Conservation (phyloP, 371 early-diverging fungal species). For the Synchytrium microbalum region DNA sequence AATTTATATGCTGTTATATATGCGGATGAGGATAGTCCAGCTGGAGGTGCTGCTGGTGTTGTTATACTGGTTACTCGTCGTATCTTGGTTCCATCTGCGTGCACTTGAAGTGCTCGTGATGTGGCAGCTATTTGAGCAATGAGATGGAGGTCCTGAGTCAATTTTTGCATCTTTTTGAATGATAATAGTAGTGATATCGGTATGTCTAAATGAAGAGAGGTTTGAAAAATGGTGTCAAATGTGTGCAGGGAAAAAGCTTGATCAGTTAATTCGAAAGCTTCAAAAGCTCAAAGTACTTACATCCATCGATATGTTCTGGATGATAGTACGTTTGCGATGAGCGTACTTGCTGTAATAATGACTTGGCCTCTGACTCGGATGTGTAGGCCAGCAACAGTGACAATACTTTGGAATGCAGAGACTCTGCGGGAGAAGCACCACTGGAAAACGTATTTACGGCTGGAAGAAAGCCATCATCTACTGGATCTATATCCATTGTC, state of each 20-base stretch:
- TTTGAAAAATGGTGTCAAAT: neutral
- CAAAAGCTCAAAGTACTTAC: neutral
- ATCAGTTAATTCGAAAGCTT: neutral
- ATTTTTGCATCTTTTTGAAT: neutral
- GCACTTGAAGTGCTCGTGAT: neutral
- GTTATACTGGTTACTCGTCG: neutral
- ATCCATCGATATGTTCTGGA: neutral
- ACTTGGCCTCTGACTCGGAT: neutral
- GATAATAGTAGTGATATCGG: neutral
- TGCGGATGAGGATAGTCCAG: neutral
- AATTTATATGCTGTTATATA: neutral
- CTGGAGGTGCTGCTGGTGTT: neutral
- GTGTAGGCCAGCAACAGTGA: neutral
- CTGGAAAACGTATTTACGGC: neutral
- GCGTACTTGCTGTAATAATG: neutral
- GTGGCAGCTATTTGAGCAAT: neutral
- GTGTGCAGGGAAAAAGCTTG: neutral
- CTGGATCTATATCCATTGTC: neutral
- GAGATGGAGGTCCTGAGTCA: neutral
- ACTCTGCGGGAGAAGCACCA: too few relatives aligned
- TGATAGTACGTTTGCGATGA: neutral
- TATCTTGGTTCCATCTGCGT: neutral
- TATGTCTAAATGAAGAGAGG: neutral
- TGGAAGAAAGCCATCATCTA: neutral
- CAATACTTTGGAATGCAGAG: neutral